phyloP scores from a whole-genome alignment of 2,329 filamentous ascomycete species.

The Aspergillus clavatus region DNA sequence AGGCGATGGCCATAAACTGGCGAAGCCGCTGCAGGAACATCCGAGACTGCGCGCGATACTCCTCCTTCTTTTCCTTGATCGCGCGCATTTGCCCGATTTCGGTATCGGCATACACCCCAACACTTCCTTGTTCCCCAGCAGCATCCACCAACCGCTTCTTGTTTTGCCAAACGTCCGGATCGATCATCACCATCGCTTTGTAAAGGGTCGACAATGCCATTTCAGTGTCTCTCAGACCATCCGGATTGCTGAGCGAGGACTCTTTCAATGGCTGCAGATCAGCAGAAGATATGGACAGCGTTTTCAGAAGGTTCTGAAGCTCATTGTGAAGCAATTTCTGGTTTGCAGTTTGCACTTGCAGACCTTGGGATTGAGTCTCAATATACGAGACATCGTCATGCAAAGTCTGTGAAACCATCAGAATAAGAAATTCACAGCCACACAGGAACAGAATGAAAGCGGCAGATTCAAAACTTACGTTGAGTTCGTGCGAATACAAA shows the following conservation, averaged over 20 bases:
- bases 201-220: constrained; percentile 72
- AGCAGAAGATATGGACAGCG: constrained; percentile 75
- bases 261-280: constrained; percentile 70
- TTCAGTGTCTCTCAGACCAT: constrained; percentile 74
- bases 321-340: constrained; percentile 91
- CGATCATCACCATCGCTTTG: constrained; percentile 89
- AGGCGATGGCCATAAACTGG: constrained; percentile 76
- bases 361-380: constrained; percentile 91
- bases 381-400: constrained; percentile 96
- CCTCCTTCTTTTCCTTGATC: constrained; percentile 88
- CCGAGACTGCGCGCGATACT: constrained; percentile 71
- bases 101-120: constrained; percentile 64
- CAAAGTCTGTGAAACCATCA: constrained; percentile 60
- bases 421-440: constrained; percentile 9
- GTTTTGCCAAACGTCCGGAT: constrained; percentile 66
- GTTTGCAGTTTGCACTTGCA: constrained; percentile 95
- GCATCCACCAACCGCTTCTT: constrained; percentile 47
- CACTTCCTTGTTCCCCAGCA: constrained; percentile 32
- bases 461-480: constrained; percentile 53
- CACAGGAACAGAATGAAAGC: too few species aligned
- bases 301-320: constrained; percentile 80
- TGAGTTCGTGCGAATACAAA: constrained; percentile 88
- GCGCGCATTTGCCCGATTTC: constrained; percentile 82
- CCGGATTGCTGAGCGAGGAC: constrained; percentile 65
- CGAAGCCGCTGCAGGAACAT: constrained; percentile 74